Evolutionary conservation across 164 flowering plant genomes (phyloP).

Genomic region (Stephania japonica): DNA sequence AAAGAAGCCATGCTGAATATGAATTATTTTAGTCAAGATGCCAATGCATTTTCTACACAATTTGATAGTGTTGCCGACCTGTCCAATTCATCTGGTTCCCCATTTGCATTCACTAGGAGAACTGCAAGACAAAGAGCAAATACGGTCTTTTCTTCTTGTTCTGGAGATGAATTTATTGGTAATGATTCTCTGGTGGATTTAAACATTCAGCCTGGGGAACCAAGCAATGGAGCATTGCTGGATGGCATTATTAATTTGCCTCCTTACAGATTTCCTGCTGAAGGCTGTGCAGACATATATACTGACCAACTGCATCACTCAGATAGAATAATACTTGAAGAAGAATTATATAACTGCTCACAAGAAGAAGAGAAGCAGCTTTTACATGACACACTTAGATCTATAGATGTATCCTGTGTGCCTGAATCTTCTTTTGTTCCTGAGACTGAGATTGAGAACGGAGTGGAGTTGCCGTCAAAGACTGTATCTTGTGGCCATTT

Average conservation of each 20-base stretch:
- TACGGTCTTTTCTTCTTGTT: slow-evolving; percentile 57
- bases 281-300: slow-evolving; percentile 12
- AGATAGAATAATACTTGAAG: slow-evolving; percentile 18
- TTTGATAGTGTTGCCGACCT: slow-evolving; percentile 26
- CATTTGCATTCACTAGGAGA: slow-evolving; percentile 40
- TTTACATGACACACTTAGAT: slow-evolving; percentile 24
- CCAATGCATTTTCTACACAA: slow-evolving; percentile 22
- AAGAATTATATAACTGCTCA: slow-evolving; percentile 17
- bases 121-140: slow-evolving; percentile 28
- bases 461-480: slow-evolving; percentile 24
- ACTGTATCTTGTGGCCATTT: slow-evolving; percentile 27
- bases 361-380: slow-evolving; percentile 17
- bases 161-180: slow-evolving; percentile 46
- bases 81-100: slow-evolving; percentile 39
- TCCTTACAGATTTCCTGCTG: background rate
- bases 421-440: slow-evolving; percentile 86
- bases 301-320: slow-evolving; percentile 18
- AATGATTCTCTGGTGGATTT: slow-evolving; percentile 15
- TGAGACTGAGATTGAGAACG: slow-evolving; percentile 53
- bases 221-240: slow-evolving; percentile 1
- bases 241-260: slow-evolving; percentile 5
- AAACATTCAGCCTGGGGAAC: slow-evolving; percentile 5
- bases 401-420: slow-evolving; percentile 54
- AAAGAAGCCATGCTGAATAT: slow-evolving; percentile 61
- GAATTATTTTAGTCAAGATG: slow-evolving; percentile 33